Percentiles rank a stretch among this genome's conserved stretches.
Evolutionary conservation across 148 eudicot species (phyloP).

Genomic region (Camellia japonica): DNA sequence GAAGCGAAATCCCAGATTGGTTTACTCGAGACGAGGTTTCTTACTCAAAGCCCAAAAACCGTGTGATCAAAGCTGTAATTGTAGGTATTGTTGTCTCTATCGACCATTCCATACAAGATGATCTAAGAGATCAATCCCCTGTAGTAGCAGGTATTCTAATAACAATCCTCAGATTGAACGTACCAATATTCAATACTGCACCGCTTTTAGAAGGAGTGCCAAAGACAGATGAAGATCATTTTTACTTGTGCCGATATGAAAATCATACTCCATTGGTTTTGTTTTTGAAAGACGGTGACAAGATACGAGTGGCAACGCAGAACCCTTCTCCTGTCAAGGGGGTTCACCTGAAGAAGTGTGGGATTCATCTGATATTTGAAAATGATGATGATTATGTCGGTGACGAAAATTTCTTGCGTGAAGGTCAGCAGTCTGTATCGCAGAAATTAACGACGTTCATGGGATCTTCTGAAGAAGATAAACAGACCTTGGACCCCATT

Average conservation of each 20-base stretch:
- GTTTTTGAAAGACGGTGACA: slow-evolving; percentile 43
- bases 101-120: slow-evolving; percentile 20
- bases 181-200: slow-evolving; percentile 20
- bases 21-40: slow-evolving; percentile 32
- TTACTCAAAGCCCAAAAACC: slow-evolving; percentile 36
- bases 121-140: slow-evolving; percentile 23
- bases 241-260: slow-evolving; percentile 50
- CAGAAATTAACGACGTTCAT: slow-evolving; percentile 32
- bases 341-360: slow-evolving; percentile 38
- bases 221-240: slow-evolving; percentile 40
- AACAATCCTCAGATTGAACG: slow-evolving; percentile 27
- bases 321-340: slow-evolving; percentile 22
- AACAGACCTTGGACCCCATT: not conserved
- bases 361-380: slow-evolving; percentile 49
- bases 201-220: slow-evolving; percentile 42
- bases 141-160: slow-evolving; percentile 32
- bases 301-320: slow-evolving; percentile 24
- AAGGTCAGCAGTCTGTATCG: slow-evolving; percentile 41
- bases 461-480: slow-evolving; percentile 10
- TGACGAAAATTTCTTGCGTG: slow-evolving; percentile 33
- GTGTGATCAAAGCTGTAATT: slow-evolving; percentile 39
- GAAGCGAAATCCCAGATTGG: slow-evolving; percentile 58
- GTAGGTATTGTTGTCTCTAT: slow-evolving; percentile 48
- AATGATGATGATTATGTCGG: slow-evolving; percentile 58
- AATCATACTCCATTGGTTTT: slow-evolving; percentile 38